phyloP scores from a whole-genome alignment of 306 rosid genomes.

The Vigna reflexopilosa region DNA sequence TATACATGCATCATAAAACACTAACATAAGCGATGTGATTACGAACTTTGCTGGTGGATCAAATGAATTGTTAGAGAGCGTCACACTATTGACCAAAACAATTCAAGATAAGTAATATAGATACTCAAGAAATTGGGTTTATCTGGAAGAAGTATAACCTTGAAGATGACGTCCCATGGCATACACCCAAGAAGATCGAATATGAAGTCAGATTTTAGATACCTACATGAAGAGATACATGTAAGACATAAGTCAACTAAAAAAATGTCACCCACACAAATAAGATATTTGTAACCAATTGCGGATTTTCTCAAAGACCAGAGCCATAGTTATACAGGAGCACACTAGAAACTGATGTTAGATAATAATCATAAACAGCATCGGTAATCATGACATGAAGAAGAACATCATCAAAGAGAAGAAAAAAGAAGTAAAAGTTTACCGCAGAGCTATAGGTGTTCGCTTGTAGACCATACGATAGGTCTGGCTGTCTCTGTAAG shows the following conservation, averaged over 20 bases:
- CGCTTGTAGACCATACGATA: constrained; percentile 79
- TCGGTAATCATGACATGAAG: constrained; percentile 23
- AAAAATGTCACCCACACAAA: constrained; percentile 16
- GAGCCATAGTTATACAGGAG: neutral
- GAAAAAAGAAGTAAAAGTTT: neutral
- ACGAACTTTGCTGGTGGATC: neutral
- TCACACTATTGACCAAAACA: constrained; percentile 11
- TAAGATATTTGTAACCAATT: neutral
- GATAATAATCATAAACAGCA: neutral
- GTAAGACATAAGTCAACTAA: neutral
- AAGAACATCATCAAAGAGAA: constrained; percentile 1
- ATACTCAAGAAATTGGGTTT: constrained; percentile 19
- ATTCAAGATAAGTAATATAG: neutral
- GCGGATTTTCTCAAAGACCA: constrained; percentile 1
- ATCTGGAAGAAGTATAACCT: constrained; percentile 58
- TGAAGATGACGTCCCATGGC: constrained; percentile 95
- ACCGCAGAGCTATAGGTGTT: constrained; percentile 80
- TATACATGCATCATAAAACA: constrained; percentile 4
- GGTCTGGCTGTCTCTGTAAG: constrained; percentile 80
- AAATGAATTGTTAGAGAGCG: neutral
- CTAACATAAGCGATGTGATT: neutral
- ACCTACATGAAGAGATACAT: constrained; percentile 57
- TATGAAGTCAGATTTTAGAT: constrained; percentile 74
- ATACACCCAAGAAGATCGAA: constrained; percentile 84
- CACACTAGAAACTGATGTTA: neutral